Base-by-base conservation (phyloP, 2,329 filamentous ascomycete genomes). In the Colletotrichum godetiae region DNA sequence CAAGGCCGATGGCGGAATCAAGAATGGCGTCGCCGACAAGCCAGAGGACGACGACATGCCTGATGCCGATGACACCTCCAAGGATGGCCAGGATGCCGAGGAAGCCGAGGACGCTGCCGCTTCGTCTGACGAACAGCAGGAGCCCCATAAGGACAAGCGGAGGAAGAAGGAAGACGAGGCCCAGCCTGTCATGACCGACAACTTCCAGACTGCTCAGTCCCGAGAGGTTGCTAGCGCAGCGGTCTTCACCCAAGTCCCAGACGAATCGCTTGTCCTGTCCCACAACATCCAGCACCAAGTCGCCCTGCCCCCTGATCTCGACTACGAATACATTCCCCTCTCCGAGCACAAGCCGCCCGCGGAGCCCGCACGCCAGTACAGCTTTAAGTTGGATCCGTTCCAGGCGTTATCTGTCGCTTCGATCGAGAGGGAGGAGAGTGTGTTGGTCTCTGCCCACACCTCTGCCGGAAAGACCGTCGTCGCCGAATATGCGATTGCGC, bases 201-300 rank as follows among this genome's bases (percentile, higher is more conserved):
- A 93, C 13, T 99, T 99, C 82, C 92, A 98, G 85, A 98, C 97
- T 13, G 95, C 97, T 80, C 92, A 98, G 84, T 97, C 95, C 75
- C 90, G 96, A 87, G 94, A 98, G 83, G 90, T 99, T 52, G 94
- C 93, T 27, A 93, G 92, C 31, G 93, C 94, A 6, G 91, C 92
- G 37, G 95, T 94, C 10, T 88, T 92, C 68, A 86, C 89, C 19
- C 76, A 88, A 87, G 74, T 87, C 83, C 81, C 91, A 76, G 93
- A 95, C 33, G 87, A 91, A 59, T 91, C 93, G 6, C 91, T 99
- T 33, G 92, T 97, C 27, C 85, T 99, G 65, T 96, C 95, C 59
- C 97, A 99, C 86, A 98, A 99, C 86, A 97, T 99, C 78, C 95
- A 97, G 84, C 97, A 99, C 87, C 96, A 99, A 84, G 97, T 98